These are phyloP conservation scores for Cymbopogon flexuosus DNA, from an alignment of 202 grass and related monocot species.

Conservation along the genomic window DNA sequence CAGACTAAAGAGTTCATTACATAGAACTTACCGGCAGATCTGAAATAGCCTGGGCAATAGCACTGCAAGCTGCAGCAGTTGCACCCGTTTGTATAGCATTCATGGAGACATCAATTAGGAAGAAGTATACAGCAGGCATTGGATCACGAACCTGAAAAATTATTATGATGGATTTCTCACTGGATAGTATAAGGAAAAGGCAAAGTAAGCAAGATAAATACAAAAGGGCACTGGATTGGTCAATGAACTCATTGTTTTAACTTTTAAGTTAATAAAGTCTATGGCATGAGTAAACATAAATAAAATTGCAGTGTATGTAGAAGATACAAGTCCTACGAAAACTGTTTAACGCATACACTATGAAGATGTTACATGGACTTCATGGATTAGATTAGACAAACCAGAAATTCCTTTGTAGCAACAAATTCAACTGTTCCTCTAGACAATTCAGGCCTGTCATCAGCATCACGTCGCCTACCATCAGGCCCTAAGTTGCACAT, in stretches of 20 bases:
- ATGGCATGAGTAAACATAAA: background rate
- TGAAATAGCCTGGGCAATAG: slow-evolving; percentile 67
- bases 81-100: slow-evolving; percentile 78
- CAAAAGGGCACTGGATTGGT: background rate
- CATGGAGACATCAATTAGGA: slow-evolving; percentile 78
- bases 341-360: background rate
- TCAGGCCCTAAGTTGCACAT: slow-evolving; percentile 94
- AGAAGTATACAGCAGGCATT: slow-evolving; percentile 89
- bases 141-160: slow-evolving; percentile 77
- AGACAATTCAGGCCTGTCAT: slow-evolving; percentile 94
- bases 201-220: slow-evolving; percentile 14
- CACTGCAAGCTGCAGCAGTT: slow-evolving; percentile 86
- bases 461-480: slow-evolving; percentile 87
- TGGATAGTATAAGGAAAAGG: slow-evolving; percentile 1
- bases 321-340: slow-evolving; percentile 1
- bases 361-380: slow-evolving; percentile 19
- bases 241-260: background rate
- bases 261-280: background rate
- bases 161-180: slow-evolving; percentile 1
- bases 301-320: background rate
- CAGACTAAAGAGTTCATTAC: background rate
- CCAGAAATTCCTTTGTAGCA: slow-evolving; percentile 95
- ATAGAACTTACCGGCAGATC: slow-evolving; percentile 68
- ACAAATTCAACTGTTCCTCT: slow-evolving; percentile 98
- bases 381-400: slow-evolving; percentile 37